Base-by-base conservation (phyloP, 352 stramenopile genomes). In the Phytopythium aichiense region DNA sequence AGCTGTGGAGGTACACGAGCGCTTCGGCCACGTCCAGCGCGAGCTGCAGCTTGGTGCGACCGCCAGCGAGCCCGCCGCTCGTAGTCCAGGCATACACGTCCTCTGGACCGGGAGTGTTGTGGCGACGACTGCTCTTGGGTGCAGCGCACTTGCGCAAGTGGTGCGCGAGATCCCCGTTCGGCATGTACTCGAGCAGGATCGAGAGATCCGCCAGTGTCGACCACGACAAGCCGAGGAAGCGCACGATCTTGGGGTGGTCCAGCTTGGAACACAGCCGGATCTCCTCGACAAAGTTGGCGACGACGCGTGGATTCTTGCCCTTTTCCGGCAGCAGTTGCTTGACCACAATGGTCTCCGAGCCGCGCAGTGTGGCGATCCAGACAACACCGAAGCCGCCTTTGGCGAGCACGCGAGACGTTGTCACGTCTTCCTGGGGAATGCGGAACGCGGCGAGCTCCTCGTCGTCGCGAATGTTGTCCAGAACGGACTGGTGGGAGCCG, bases 341-440 rank as follows among this genome's bases (percentile, higher is more conserved):
- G 50, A 81, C 58, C 46, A 79, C 73, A 16, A 87, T 74, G 13
- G 76, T 51, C 7, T 74, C 56, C 7, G 50, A 54, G 28, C 65
- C 45, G 30, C 62, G 68, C 53, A 79, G 64, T 1, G 56, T 73
- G 25, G 76, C 76, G 23, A 81, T 57, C 31, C 82, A 69, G 7
- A 88, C 76, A 22, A 88, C 63, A 4, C 78, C 80, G 22, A 72
- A 81, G 40, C 74, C 80, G 20, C 80, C 80, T 31, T 84, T 81
- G 2, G 76, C 77, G 6, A 89, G 43, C 30, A 74, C 60, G 40
- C 67, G 66, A 7, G 58, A 42, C 54, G 60, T 57, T 18, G 57
- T 53, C 8, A 89, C 59, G 8, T 85, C 68, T 22, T 67, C 69
- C 48, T 84, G 77, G 12, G 80, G 55, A 25, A 89, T 72, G 16